Base-by-base conservation (phyloP, 1,139 yeast genomes). In the Hyphopichia burtonii region DNA sequence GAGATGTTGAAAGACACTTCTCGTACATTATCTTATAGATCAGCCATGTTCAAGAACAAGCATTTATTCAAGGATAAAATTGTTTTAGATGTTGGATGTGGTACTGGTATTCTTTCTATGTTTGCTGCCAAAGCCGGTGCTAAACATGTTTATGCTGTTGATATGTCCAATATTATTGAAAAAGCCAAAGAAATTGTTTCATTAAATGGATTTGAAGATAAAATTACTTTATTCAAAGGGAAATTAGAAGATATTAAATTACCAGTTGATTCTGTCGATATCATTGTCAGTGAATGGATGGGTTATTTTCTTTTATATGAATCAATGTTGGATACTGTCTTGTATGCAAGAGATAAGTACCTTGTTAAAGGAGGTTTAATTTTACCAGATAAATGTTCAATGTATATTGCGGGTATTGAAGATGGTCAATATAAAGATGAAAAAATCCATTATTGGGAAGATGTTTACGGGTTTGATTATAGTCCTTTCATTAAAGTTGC, bases 71-170 rank as follows among this genome's bases (percentile, higher is more conserved):
- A 90, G 64, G 97, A 81, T 66, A 94, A 93, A 73, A 71, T 90
- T 47, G 99, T 94, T n/a, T 75, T 94, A 48, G 99, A 94, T 68
- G 99, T 94, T 48, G 99, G 99, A 37, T 93, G 98, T 67, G 99
- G 99, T 54, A 93, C 98, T 11, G 99, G 99, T 53, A 89, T 93
- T 55, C 73, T 93, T 52, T 90, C 97, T 19, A 88, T 93, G 96
- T 93, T 93, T 74, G 98, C 98, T n/a, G 96, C 91, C 40, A 85
- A 86, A 59, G 94, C 97, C 17, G 99, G 98, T 51, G 98, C 98
- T 50, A 89, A 89, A 65, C 97, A 90, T 61, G 98, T 93, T 43
- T 86, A 90, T 64, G 95, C 96, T 36, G 96, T 91, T 41, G 99
- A 94, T 68, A 91, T 91, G 96, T 89, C 97, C 32, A 87, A 88